Percentiles rank a stretch among this genome's conserved stretches.
Evolutionary conservation across 352 stramenopile genomes (phyloP).

Genomic region (Pythium biforme): DNA sequence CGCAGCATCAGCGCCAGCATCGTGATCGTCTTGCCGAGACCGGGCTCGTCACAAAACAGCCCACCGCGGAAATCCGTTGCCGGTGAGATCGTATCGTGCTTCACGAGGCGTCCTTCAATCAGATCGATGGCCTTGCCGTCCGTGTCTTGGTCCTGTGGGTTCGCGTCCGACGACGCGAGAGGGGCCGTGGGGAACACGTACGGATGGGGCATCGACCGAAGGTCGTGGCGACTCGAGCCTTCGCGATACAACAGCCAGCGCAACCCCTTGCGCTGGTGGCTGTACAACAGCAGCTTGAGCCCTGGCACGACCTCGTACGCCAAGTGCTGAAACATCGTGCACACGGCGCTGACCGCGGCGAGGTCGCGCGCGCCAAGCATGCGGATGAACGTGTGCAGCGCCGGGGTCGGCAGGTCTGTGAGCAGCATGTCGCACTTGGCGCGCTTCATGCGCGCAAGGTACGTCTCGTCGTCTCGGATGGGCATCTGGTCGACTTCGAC

Average conservation of each 20-base stretch:
- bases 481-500: conserved; percentile 59
- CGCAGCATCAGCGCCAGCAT: conserved; percentile 80
- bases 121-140: conserved; percentile 46
- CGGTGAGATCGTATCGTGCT: conserved; percentile 12
- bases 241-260: conserved; percentile 84
- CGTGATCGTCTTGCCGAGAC: conserved; percentile 85
- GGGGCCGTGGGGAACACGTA: conserved; percentile 38
- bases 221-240: conserved; percentile 22
- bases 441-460: conserved; percentile 49
- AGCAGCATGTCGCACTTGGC: conserved; percentile 37
- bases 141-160: conserved; percentile 6
- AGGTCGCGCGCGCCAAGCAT: conserved; percentile 63
- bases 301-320: conserved; percentile 82
- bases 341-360: conserved; percentile 56
- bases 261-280: conserved; percentile 68
- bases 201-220: conserved; percentile 35
- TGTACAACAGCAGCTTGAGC: conserved; percentile 68
- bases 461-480: conserved; percentile 65
- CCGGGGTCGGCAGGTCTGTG: conserved; percentile 62
- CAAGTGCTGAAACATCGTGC: conserved; percentile 76
- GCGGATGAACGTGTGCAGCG: conserved; percentile 57
- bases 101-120: conserved; percentile 45
- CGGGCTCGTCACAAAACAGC: conserved; percentile 83
- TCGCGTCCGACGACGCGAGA: not conserved
- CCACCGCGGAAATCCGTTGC: conserved; percentile 56